Evolutionary conservation across 2,329 filamentous ascomycete genomes (phyloP).

Genomic region (Hymenoscyphus occultus): DNA sequence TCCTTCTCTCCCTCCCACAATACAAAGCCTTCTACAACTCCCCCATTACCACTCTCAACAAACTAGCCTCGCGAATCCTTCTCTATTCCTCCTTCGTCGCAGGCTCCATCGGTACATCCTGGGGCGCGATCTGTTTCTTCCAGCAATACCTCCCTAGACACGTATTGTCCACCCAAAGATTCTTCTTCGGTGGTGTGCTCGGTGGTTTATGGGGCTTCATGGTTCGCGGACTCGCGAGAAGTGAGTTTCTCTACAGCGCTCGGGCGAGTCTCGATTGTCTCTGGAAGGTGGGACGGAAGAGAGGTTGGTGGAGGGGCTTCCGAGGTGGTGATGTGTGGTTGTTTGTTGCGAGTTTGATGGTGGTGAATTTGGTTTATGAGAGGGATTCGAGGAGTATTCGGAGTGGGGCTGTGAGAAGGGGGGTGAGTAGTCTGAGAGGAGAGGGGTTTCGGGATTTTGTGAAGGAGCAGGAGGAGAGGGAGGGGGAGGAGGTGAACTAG

Average conservation of each 20-base stretch:
- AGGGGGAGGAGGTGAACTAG: slow-evolving; percentile 17
- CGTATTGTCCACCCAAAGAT: slow-evolving; percentile 76
- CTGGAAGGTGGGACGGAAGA: slow-evolving; percentile 94
- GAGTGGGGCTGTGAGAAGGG: slow-evolving; percentile 29
- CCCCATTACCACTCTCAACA: slow-evolving; percentile 65
- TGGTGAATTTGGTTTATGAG: slow-evolving; percentile 64
- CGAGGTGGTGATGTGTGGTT: slow-evolving; percentile 80
- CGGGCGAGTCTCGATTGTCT: slow-evolving; percentile 76
- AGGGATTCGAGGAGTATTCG: slow-evolving; percentile 30
- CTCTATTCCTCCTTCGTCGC: slow-evolving; percentile 75
- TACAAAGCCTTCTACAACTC: slow-evolving; percentile 66
- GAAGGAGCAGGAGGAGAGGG: slow-evolving; percentile 26
- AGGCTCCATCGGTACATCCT: slow-evolving; percentile 78
- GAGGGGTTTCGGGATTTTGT: slow-evolving; percentile 31
- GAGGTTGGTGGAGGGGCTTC: slow-evolving; percentile 80
- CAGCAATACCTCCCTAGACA: slow-evolving; percentile 72
- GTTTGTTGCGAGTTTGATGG: slow-evolving; percentile 74
- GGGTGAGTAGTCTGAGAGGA: slow-evolving; percentile 31
- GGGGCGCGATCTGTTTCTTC: slow-evolving; percentile 89
- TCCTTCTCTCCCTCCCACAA: slow-evolving; percentile 61
- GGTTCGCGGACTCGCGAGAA: slow-evolving; percentile 60
- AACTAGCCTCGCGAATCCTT: slow-evolving; percentile 65
- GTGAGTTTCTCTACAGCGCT: slow-evolving; percentile 75
- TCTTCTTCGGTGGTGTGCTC: slow-evolving; percentile 84
- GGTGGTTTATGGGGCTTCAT: slow-evolving; percentile 84